phyloP scores from a whole-genome alignment of 192 early-diverging fungal genomes.

The Gamsiella multidivaricata region DNA sequence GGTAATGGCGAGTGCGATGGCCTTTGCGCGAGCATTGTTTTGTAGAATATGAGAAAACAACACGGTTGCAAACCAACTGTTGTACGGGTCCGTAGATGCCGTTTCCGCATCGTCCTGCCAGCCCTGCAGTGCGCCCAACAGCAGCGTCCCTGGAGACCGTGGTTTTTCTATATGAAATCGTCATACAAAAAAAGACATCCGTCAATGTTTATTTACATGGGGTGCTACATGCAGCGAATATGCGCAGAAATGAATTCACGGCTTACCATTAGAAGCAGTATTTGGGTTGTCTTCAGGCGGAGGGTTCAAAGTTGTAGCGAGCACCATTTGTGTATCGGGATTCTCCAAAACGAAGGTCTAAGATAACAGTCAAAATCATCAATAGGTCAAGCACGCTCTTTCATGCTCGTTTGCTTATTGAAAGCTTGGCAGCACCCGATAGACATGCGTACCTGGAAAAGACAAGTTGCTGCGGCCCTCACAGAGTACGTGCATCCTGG shows the following conservation, averaged over 20 bases:
- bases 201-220: too few relatives aligned
- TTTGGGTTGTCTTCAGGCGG: constrained; percentile 82
- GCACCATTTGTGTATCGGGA: constrained; percentile 85
- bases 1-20: constrained; percentile 76
- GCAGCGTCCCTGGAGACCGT: constrained; percentile 87
- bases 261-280: constrained; percentile 58
- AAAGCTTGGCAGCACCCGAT: neutral
- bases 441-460: constrained; percentile 65
- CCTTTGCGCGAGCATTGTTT: constrained; percentile 81
- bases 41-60: constrained; percentile 84
- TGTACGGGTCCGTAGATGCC: constrained; percentile 76
- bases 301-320: constrained; percentile 86
- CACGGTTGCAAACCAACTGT: constrained; percentile 89
- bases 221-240: too few relatives aligned
- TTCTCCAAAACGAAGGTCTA: constrained; percentile 83
- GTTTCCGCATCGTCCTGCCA: constrained; percentile 69
- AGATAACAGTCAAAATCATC: neutral
- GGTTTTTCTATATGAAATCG: constrained; percentile 64
- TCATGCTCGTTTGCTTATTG: neutral
- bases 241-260: neutral
- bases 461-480: constrained; percentile 86
- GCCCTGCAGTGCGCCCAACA: constrained; percentile 84
- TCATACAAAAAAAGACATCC: neutral
- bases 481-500: constrained; percentile 65
- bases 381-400: neutral